Base-by-base conservation (phyloP, 192 early-diverging fungal genomes). In the Backusella sp. region DNA sequence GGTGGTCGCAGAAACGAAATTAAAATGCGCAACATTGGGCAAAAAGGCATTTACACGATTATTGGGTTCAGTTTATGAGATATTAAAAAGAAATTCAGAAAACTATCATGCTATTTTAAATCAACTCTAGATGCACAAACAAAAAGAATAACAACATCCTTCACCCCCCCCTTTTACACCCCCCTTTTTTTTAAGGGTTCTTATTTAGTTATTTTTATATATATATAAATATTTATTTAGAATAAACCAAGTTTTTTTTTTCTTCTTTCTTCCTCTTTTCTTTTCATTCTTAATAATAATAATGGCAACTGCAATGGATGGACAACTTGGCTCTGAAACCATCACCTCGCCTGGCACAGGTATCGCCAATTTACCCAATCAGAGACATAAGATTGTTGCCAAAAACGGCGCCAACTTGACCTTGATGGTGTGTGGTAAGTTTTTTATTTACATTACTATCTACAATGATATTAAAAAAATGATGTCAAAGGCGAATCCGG, bases 361-460 rank as follows among this genome's bases (percentile, higher is more conserved):
- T 42, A 97, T 99, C 83, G 95, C 95, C 78, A 95, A 93, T 83
- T 89, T 97, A 76, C 95, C 96, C 19, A 91, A 94, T 77, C 98
- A 99, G 82, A 91, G 96, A 65, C 95, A 98, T 77, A 89, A 92
- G 82, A 96, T 95, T 85, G 92, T 94, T 14, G 88, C 96, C 42
- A 97, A 99, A 86, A 89, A 92, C 70, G 96, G 96, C 21, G 96
- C 97, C 83, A 91, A 93, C 76, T 98, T 98, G 81, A 98, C 96
- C 52, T 72, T 98, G 80, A 98, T 99, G 97, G 94, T 98, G 9
- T 97, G 98, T 72, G 97, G 94, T 92, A 86, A 80, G 91, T 87
- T n/a, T n/a, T n/a, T n/a, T n/a, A n/a, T n/a, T n/a, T n/a, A n/a
- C n/a, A n/a, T n/a, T n/a, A n/a, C 41, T 65, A 41, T 66, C 5